Evolutionary conservation across 345 rosid species (phyloP).

Genomic region (Trapa incisa): DNA sequence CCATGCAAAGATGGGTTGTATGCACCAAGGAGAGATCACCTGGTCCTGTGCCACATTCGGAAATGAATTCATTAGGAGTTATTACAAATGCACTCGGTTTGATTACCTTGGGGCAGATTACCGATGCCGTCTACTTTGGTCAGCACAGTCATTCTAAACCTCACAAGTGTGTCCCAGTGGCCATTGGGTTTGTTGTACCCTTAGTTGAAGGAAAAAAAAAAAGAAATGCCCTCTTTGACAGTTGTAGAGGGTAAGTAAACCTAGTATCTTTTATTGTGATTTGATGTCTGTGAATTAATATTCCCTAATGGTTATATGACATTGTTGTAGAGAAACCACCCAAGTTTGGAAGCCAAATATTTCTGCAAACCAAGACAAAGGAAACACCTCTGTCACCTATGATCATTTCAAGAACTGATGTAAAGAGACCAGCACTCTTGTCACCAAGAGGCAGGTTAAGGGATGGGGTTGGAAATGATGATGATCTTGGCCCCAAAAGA

Average conservation of each 20-base stretch:
- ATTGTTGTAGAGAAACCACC: constrained; percentile 31
- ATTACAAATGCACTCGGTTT: constrained; percentile 73
- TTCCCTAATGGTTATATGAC: constrained; percentile 8
- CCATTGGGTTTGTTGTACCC: constrained; percentile 31
- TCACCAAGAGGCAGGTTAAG: constrained; percentile 36
- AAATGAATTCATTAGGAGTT: constrained; percentile 83
- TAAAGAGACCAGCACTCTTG: constrained; percentile 17
- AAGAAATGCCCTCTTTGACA: constrained; percentile 20
- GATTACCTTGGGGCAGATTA: constrained; percentile 66
- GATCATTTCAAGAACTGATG: constrained; percentile 24
- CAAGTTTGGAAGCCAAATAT: constrained; percentile 28
- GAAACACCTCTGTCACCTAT: constrained; percentile 24
- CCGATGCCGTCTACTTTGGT: constrained; percentile 55
- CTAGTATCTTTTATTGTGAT: constrained; percentile 1
- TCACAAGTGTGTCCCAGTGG: constrained; percentile 22
- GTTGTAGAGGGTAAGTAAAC: constrained; percentile 32
- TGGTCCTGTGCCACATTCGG: constrained; percentile 17
- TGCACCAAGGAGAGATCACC: background rate
- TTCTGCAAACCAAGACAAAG: constrained; percentile 18
- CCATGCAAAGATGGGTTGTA: background rate
- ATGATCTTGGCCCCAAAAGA: constrained; percentile 44
- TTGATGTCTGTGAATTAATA: background rate
- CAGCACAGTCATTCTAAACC: constrained; percentile 73
- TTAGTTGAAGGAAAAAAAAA: constrained; percentile 32
- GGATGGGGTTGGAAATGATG: constrained; percentile 30